Evolutionary conservation across 352 stramenopile genomes (phyloP).

Genomic region (Aphanomyces stellatus): DNA sequence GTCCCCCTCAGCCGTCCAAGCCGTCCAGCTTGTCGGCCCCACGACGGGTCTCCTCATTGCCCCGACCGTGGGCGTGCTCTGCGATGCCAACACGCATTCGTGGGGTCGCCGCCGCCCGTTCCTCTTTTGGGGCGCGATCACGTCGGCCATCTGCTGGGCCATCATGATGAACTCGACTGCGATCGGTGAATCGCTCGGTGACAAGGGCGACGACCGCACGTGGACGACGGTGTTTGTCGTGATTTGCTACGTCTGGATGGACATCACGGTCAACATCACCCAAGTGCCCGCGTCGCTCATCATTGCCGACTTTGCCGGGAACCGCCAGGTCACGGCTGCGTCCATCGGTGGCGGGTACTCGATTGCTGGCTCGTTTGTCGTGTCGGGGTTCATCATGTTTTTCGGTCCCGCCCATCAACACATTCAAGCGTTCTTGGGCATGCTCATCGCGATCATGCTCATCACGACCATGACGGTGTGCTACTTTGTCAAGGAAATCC

Average conservation of each 20-base stretch:
- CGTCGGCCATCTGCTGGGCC: constrained; percentile 36
- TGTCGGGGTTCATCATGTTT: constrained; percentile 39
- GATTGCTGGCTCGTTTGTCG: constrained; percentile 36
- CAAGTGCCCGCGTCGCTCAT: constrained; percentile 38
- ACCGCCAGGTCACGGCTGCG: constrained; percentile 37
- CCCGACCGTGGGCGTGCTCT: constrained; percentile 40
- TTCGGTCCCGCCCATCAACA: constrained; percentile 40
- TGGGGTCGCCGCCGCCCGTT: constrained; percentile 36
- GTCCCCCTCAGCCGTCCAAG: constrained; percentile 38
- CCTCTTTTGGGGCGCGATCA: constrained; percentile 29
- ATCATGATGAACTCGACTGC: constrained; percentile 45
- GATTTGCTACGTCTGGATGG: constrained; percentile 56
- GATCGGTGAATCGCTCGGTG: constrained; percentile 39
- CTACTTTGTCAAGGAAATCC: constrained; percentile 28
- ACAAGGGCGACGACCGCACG: constrained; percentile 33
- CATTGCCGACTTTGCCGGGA: constrained; percentile 46
- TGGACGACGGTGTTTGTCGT: constrained; percentile 45
- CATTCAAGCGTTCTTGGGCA: constrained; percentile 43
- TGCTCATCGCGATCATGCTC: constrained; percentile 36
- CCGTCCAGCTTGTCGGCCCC: constrained; percentile 44
- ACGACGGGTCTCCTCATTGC: constrained; percentile 39
- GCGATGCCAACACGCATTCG: constrained; percentile 26
- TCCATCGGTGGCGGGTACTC: constrained; percentile 41
- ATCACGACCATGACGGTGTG: constrained; percentile 29
- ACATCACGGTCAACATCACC: constrained; percentile 45